These are phyloP conservation scores for Cucumis sativus DNA, from an alignment of 306 rosid species.

Conservation along the genomic window Cucumber_9930_V3 NC_026659.2:14368001-14368500, in stretches of 20 bases:
- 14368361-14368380: slow-evolving; percentile 82
- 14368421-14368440: slow-evolving; percentile 85
- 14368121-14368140: neutral
- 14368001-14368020: neutral
- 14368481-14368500: slow-evolving; percentile 38
- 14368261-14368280: neutral
- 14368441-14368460: slow-evolving; percentile 78
- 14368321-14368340: slow-evolving; percentile 61
- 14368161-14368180: neutral
- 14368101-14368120: neutral
- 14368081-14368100: neutral
- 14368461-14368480: slow-evolving; percentile 75
- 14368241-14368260: neutral
- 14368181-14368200: neutral
- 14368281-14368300: neutral
- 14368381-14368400: slow-evolving; percentile 88
- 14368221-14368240: neutral
- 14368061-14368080: neutral
- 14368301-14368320: slow-evolving; percentile 5
- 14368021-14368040: neutral
- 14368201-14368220: neutral
- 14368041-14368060: neutral
- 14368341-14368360: slow-evolving; percentile 76
- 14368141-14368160: neutral
- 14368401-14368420: slow-evolving; percentile 97